These are phyloP conservation scores for Globisporangium barbulae DNA, from an alignment of 352 stramenopile genomes.

Conservation along the genomic window DNA sequence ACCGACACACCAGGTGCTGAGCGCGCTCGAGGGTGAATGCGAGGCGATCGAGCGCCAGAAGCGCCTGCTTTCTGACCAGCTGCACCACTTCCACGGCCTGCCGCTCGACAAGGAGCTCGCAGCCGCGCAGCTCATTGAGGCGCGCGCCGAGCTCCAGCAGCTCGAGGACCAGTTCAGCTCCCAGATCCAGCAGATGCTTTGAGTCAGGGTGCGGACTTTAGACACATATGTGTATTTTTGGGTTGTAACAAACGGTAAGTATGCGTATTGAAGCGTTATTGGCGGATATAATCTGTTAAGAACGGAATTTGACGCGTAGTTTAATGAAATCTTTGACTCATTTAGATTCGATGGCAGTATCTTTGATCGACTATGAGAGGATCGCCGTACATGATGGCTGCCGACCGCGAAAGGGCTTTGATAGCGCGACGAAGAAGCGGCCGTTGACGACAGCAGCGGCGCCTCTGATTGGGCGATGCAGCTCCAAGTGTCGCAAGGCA, in stretches of 20 bases:
- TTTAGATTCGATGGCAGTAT: background rate
- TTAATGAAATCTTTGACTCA: no score
- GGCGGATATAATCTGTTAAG: no score
- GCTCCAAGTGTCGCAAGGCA: background rate
- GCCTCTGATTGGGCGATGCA: constrained; percentile 4
- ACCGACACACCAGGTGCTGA: constrained; percentile 32
- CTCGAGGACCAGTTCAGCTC: constrained; percentile 50
- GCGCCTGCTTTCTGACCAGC: constrained; percentile 22
- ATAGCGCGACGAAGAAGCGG: background rate
- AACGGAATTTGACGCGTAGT: no score
- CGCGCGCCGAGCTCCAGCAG: constrained; percentile 30
- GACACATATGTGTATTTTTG: no score
- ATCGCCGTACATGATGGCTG: constrained; percentile 1
- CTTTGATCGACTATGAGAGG: background rate
- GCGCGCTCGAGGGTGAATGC: constrained; percentile 30
- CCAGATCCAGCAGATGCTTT: constrained; percentile 46
- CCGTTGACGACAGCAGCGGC: background rate
- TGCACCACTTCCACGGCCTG: constrained; percentile 35
- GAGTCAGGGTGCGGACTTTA: no score
- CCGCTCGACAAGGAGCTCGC: constrained; percentile 38
- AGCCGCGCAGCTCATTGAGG: constrained; percentile 27
- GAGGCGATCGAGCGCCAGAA: constrained; percentile 31
- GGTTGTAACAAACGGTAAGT: no score
- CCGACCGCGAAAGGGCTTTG: constrained; percentile 3
- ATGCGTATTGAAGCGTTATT: no score